Percentiles rank a stretch among this genome's conserved stretches.
Evolutionary conservation across 108 stramenopile genomes (phyloP).

Genomic region (Schizochytrium sp.): DNA sequence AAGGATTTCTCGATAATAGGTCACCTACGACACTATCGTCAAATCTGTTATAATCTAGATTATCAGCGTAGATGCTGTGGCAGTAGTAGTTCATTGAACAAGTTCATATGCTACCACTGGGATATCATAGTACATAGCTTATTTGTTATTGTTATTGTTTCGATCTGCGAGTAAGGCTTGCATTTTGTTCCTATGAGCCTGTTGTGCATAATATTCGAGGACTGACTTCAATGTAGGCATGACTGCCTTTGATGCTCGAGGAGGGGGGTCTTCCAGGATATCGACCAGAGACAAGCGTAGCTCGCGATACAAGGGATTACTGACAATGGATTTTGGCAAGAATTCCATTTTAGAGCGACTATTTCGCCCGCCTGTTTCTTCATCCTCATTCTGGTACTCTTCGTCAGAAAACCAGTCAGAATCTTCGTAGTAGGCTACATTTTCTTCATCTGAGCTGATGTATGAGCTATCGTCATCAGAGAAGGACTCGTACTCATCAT

Average conservation of each 20-base stretch:
- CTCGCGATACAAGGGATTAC: slow-evolving; percentile 22
- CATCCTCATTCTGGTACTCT: neutral
- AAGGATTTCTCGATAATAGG: too few species aligned
- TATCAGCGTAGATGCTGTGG: too few species aligned
- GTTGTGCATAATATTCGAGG: slow-evolving; percentile 42
- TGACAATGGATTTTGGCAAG: neutral
- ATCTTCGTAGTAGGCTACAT: slow-evolving; percentile 30
- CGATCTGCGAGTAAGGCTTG: neutral
- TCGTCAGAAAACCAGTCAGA: slow-evolving; percentile 56
- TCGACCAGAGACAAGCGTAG: slow-evolving; percentile 32
- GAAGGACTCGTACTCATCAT: neutral
- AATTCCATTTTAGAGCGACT: neutral
- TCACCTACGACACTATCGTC: too few species aligned
- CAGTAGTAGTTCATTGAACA: too few species aligned
- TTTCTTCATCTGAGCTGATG: too few species aligned
- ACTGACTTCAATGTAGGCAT: neutral
- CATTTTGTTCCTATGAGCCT: neutral
- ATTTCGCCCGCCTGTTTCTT: neutral
- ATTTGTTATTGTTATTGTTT: neutral
- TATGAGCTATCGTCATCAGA: neutral
- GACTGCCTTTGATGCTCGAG: slow-evolving; percentile 15
- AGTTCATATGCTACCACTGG: neutral
- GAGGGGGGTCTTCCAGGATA: slow-evolving; percentile 36
- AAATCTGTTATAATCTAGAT: too few species aligned
- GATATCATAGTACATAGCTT: neutral